Conservation (phyloP, 2,329 filamentous ascomycete species). For the Neopestalotiopsis sp. region DNA sequence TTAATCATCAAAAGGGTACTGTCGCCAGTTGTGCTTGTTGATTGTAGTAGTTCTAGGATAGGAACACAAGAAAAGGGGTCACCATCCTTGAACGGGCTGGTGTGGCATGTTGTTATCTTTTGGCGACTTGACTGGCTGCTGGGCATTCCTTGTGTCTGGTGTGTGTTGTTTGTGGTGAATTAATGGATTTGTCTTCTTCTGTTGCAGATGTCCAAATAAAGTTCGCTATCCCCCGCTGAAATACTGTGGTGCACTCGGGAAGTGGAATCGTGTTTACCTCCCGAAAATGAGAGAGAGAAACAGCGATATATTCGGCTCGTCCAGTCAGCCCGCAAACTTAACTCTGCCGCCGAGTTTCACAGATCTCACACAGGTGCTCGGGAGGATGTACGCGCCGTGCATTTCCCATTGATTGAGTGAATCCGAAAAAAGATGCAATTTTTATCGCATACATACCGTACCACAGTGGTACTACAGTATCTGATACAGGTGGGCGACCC, state of each 20-base stretch:
- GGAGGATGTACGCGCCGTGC: neutral
- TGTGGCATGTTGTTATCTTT: neutral
- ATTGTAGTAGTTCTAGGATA: neutral
- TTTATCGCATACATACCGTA: neutral
- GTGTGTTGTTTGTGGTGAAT: neutral
- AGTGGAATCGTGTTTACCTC: neutral
- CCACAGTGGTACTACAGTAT: constrained; percentile 4
- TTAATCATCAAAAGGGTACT: neutral
- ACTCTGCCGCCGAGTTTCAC: neutral
- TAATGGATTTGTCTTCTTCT: neutral
- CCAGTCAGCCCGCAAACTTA: neutral
- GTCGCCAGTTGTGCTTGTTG: neutral
- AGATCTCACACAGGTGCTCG: neutral
- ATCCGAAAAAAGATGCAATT: neutral
- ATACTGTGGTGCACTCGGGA: neutral
- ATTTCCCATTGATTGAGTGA: neutral
- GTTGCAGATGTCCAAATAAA: constrained; percentile 6
- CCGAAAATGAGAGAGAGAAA: neutral
- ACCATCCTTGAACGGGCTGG: neutral
- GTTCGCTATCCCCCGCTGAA: constrained; percentile 8
- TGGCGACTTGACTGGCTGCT: neutral
- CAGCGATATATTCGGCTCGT: neutral
- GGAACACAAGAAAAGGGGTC: neutral
- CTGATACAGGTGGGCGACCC: constrained; percentile 3
- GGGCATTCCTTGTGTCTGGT: neutral